A percentile compares a stretch with the other conserved stretches of the same genome.
phyloP scores from a whole-genome alignment of 805 yeast species.

The Barnettozyma populi region DNA sequence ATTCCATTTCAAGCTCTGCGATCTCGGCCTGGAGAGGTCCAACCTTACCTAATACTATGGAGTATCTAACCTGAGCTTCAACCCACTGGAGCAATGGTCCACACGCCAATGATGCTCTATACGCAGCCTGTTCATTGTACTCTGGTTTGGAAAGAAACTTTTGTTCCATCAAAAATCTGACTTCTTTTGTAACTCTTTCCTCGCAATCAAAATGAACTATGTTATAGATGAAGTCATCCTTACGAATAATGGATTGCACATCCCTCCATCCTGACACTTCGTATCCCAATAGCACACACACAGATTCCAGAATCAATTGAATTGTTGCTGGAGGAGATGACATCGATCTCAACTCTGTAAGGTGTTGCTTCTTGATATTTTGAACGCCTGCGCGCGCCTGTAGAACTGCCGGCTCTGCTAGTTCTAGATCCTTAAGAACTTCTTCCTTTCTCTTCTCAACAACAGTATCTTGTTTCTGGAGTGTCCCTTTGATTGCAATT shows the following conservation, averaged over 20 bases:
- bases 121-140: slow-evolving; percentile 66
- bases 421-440: slow-evolving; percentile 61
- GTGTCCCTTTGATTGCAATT: slow-evolving; percentile 61
- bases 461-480: slow-evolving; percentile 60
- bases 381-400: slow-evolving; percentile 90
- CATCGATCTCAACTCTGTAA: slow-evolving; percentile 87
- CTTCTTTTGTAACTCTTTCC: slow-evolving; percentile 44
- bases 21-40: slow-evolving; percentile 74
- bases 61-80: slow-evolving; percentile 77
- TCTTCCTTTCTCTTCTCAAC: slow-evolving; percentile 46
- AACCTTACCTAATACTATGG: slow-evolving; percentile 61
- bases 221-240: slow-evolving; percentile 81
- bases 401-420: slow-evolving; percentile 77
- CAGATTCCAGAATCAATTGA: slow-evolving; percentile 80
- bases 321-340: slow-evolving; percentile 86
- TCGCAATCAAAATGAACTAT: slow-evolving; percentile 73
- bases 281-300: slow-evolving; percentile 76
- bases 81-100: slow-evolving; percentile 92
- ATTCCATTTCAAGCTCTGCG: slow-evolving; percentile 47
- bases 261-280: slow-evolving; percentile 68
- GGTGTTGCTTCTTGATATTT: slow-evolving; percentile 85
- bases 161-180: slow-evolving; percentile 52
- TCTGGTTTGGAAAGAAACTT: slow-evolving; percentile 57
- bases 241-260: slow-evolving; percentile 71
- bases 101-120: slow-evolving; percentile 91